Conservation (phyloP, 2,329 filamentous ascomycete species). For the Ophiostoma quercus region DNA sequence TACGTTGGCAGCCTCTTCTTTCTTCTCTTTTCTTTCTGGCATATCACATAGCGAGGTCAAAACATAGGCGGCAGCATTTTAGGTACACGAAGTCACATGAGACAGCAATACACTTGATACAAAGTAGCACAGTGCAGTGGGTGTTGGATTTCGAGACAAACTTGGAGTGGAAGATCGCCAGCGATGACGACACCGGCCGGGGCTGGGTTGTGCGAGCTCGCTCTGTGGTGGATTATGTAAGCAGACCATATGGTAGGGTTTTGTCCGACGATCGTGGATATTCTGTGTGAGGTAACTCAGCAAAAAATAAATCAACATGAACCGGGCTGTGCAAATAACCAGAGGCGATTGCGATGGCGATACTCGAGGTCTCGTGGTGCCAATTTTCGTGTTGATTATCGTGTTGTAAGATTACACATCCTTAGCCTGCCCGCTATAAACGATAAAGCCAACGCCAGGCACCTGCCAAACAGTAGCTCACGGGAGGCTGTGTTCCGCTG, state of each 20-base stretch:
- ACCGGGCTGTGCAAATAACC: background rate
- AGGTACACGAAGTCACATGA: conserved; percentile 4
- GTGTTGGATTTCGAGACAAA: background rate
- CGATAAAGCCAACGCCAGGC: background rate
- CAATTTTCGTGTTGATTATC: background rate
- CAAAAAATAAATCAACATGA: background rate
- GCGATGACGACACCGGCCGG: conserved; percentile 11
- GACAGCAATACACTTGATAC: background rate
- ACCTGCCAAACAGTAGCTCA: conserved; percentile 1
- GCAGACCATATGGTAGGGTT: background rate
- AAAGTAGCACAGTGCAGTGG: background rate
- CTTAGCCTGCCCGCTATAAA: background rate
- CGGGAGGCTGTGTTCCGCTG: background rate
- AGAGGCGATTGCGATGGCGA: background rate
- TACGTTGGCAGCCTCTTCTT: background rate
- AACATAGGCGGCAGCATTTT: conserved; percentile 3
- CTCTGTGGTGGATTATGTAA: background rate
- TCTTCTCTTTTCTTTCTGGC: background rate
- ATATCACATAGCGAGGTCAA: conserved; percentile 16
- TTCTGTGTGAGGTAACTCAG: background rate
- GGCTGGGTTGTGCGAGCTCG: background rate
- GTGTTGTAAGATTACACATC: background rate
- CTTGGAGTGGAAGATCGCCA: conserved; percentile 2
- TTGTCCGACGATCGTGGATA: background rate
- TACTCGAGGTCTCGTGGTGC: background rate